Conservation (phyloP, 768 basidiomycete genomes). For the Suillus weaverae region DNA sequence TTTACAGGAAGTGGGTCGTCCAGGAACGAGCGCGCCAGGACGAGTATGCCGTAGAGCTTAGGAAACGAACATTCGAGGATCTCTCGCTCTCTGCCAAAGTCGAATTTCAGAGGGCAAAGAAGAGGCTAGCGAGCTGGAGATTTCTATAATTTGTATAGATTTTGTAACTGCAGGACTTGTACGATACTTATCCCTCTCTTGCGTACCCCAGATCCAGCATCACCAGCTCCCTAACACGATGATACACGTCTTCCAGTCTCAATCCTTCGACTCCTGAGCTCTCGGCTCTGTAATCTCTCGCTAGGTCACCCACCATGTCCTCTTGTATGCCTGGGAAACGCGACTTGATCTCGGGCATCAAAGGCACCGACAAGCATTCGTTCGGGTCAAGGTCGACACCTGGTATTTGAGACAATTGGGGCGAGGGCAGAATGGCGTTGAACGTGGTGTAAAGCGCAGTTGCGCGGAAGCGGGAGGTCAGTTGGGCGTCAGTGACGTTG, state of each 20-base stretch:
- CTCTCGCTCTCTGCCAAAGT: constrained; percentile 62
- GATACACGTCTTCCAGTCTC: constrained; percentile 57
- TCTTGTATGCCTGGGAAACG: constrained; percentile 74
- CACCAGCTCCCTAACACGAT: constrained; percentile 64
- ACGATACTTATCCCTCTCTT: constrained; percentile 16
- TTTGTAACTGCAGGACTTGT: not conserved
- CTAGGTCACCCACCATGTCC: constrained; percentile 61
- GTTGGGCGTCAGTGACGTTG: constrained; percentile 73
- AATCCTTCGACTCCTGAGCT: constrained; percentile 56
- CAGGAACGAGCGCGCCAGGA: constrained; percentile 62
- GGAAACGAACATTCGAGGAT: constrained; percentile 55
- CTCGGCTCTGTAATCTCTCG: constrained; percentile 62
- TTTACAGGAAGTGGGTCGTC: constrained; percentile 73
- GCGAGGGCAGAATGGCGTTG: constrained; percentile 39
- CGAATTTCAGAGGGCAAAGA: constrained; percentile 45
- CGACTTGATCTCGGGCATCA: constrained; percentile 58
- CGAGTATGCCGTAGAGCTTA: constrained; percentile 67
- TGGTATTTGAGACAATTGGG: constrained; percentile 39
- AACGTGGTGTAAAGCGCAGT: constrained; percentile 79
- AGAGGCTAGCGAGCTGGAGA: constrained; percentile 26
- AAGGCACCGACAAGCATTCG: constrained; percentile 59
- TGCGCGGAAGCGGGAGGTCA: constrained; percentile 65
- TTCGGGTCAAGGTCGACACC: constrained; percentile 57
- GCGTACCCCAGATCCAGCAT: constrained; percentile 46
- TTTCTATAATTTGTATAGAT: not conserved